A percentile compares a stretch with the other conserved stretches of the same genome.
Conservation (phyloP, 2,329 filamentous ascomycete species). For the Hymenoscyphus fraxineus region DNA sequence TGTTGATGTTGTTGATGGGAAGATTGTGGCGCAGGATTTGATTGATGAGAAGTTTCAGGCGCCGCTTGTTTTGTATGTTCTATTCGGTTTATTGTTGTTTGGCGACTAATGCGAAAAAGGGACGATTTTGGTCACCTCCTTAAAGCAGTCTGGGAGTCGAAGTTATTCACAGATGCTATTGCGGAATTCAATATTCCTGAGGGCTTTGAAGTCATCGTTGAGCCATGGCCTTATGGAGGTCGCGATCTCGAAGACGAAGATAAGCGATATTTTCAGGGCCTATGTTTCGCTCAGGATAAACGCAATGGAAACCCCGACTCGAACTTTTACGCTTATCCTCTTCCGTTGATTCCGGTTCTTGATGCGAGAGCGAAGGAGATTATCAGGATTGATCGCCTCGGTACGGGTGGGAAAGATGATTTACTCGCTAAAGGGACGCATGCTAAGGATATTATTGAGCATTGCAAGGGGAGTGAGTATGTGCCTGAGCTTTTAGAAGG, state of each 20-base stretch:
- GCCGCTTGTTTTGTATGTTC: conserved; percentile 41
- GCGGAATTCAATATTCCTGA: conserved; percentile 50
- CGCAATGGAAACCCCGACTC: conserved; percentile 19
- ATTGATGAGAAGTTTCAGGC: conserved; percentile 48
- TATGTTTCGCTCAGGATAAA: conserved; percentile 49
- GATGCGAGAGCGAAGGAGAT: conserved; percentile 45
- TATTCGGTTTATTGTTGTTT: neutral
- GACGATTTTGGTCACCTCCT: conserved; percentile 46
- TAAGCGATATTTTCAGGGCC: conserved; percentile 49
- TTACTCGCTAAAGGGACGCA: conserved; percentile 42
- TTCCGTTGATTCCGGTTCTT: conserved; percentile 47
- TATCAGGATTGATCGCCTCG: conserved; percentile 46
- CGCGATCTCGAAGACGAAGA: conserved; percentile 44
- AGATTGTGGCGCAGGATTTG: conserved; percentile 42
- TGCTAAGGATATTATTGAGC: conserved; percentile 42
- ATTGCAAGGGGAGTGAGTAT: conserved; percentile 37
- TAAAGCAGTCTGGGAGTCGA: conserved; percentile 48
- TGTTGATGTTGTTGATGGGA: conserved; percentile 43
- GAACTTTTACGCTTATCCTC: conserved; percentile 49
- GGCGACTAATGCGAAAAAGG: conserved; percentile 25
- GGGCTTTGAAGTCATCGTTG: conserved; percentile 52
- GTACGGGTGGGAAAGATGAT: conserved; percentile 38
- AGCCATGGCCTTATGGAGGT: conserved; percentile 50
- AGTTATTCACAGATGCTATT: conserved; percentile 48
- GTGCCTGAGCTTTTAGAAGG: conserved; percentile 40